Percentiles rank a stretch among this genome's conserved stretches.
Evolutionary conservation across 2,329 filamentous ascomycete genomes (phyloP).

Genomic region (Malbranchea zuffiana): DNA sequence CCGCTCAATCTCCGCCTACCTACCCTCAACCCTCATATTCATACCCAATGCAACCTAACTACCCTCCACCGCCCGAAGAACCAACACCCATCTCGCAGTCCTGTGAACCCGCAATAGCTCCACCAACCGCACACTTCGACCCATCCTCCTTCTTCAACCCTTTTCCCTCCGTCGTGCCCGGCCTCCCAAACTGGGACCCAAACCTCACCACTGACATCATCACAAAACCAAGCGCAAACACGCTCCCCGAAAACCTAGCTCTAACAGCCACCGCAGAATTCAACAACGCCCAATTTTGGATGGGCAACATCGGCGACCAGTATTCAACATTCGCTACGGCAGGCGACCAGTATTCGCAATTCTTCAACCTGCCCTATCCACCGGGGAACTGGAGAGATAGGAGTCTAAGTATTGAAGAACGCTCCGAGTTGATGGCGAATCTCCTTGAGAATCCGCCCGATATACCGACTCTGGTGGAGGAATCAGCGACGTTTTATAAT

Average conservation of each 20-base stretch:
- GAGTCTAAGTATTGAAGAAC: constrained; percentile 66
- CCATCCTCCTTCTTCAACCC: constrained; percentile 31
- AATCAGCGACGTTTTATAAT: constrained; percentile 34
- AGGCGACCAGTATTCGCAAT: constrained; percentile 39
- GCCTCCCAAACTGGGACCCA: constrained; percentile 34
- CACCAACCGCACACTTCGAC: constrained; percentile 23
- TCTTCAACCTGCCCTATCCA: constrained; percentile 37
- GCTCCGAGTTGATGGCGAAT: constrained; percentile 69
- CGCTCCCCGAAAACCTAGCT: constrained; percentile 27
- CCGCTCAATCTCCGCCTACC: constrained; percentile 16
- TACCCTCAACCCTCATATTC: constrained; percentile 13
- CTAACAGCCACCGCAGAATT: too few species aligned
- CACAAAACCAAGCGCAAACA: too few species aligned
- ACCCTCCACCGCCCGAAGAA: constrained; percentile 16
- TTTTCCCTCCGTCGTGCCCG: constrained; percentile 32
- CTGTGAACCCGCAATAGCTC: too few species aligned
- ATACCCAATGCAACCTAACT: constrained; percentile 12
- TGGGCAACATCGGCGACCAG: constrained; percentile 32
- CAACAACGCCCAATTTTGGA: constrained; percentile 28
- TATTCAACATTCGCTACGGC: constrained; percentile 38
- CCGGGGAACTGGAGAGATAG: constrained; percentile 47
- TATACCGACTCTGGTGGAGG: constrained; percentile 31
- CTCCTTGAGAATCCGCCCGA: constrained; percentile 51
- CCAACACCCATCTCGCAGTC: constrained; percentile 1
- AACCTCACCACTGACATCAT: constrained; percentile 30